Evolutionary conservation across 176 grass and related monocot species (phyloP), one percentile per base, ranked within the genome.

Genomic region (Guadua angustifolia): DNA sequence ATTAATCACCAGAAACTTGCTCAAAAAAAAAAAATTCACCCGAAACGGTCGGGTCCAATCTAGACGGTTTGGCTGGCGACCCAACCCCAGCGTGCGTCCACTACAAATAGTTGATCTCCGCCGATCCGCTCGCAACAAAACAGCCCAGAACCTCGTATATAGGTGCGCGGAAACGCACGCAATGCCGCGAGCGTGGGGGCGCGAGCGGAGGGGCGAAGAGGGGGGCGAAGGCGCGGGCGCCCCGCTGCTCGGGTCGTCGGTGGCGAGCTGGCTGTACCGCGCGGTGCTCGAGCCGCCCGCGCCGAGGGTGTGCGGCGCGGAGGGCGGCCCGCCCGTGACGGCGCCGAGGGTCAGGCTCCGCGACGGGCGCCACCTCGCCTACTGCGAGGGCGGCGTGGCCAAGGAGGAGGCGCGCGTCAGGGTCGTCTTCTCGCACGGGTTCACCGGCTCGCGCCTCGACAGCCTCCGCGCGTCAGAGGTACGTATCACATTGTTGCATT

Each of bases 371-470:
- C 38, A 88, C 64, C 66, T 92, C 52, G 90, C 90, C 21, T 88
- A 88, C 86, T 44, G 71, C 12, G 86, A 88, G 90, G 72, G 80
- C 33, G 90, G 90, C 29, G 90, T 92, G 21, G 49, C 73, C 24
- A 92, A 50, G 71, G 72, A 63, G 33, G 29, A 24, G 51, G 90
- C 90, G 71, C 53, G 71, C 25, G 71, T 71, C 77, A 92, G 88
- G 71, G 72, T 88, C 67, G 53, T 92, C 13, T 88, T 85, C 53
- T 88, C 73, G 81, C 80, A 91, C 60, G 89, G 89, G 21, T 91
- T 91, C 62, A 38, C 50, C 26, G 59, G 89, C 59, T 63, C 77
- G 47, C 61, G 85, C 70, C 38, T 81, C 21, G 86, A 88, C 82
- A 18, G 2, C 26, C 67, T 88, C 42, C 69, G 58, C 59, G 55